Conservation (phyloP, 83 land plant species). For the Picea mariana region DNA sequence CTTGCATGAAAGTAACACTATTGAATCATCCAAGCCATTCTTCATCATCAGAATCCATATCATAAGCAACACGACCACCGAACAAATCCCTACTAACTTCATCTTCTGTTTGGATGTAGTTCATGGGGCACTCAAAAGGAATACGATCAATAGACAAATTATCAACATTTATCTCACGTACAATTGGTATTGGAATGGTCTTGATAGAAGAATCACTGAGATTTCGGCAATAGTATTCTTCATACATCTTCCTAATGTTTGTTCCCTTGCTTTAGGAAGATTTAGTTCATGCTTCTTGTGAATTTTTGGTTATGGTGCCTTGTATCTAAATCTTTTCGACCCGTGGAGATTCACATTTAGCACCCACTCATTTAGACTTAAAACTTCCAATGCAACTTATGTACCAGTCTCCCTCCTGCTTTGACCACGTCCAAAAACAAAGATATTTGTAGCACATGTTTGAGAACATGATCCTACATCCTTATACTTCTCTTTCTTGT, state of each 20-base stretch:
- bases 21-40: conserved; percentile 48
- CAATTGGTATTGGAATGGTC: conserved; percentile 53
- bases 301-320: conserved; percentile 42
- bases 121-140: conserved; percentile 35
- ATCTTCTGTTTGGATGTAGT: conserved; percentile 38
- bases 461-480: conserved; percentile 16
- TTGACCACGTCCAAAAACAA: conserved; percentile 37
- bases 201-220: conserved; percentile 19
- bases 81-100: conserved; percentile 49
- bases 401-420: conserved; percentile 51
- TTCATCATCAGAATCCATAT: conserved; percentile 74
- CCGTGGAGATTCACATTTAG: conserved; percentile 50
- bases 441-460: conserved; percentile 41
- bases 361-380: conserved; percentile 39
- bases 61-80: conserved; percentile 37
- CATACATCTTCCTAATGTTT: conserved; percentile 40
- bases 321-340: conserved; percentile 16
- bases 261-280: neutral
- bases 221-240: conserved; percentile 45
- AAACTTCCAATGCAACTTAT: conserved; percentile 30
- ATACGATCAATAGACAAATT: neutral
- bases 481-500: neutral
- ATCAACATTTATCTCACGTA: neutral
- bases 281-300: neutral
- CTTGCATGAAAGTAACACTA: conserved; percentile 16